phyloP scores from a whole-genome alignment of 495 filamentous ascomycete genomes.

The Aspergillus baeticus region DNA sequence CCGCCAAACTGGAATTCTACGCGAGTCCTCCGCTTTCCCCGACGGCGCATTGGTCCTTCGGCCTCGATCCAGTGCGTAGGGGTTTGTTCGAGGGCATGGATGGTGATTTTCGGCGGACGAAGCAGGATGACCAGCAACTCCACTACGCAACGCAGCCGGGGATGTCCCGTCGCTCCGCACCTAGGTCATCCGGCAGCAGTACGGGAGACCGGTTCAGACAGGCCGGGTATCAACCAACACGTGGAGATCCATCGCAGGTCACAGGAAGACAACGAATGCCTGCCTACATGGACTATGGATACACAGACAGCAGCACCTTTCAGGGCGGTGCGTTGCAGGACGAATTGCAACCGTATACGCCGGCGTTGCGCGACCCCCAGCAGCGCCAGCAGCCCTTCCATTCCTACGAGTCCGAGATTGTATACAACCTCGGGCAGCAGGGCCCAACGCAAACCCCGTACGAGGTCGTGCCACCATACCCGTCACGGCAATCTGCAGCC shows the following conservation, averaged over 20 bases:
- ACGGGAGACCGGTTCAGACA: constrained; percentile 38
- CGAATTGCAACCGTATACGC: constrained; percentile 46
- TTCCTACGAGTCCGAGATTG: constrained; percentile 63
- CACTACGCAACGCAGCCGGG: constrained; percentile 27
- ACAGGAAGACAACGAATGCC: constrained; percentile 33
- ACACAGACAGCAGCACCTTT: constrained; percentile 38
- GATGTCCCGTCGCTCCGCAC: constrained; percentile 23
- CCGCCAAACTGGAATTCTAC: constrained; percentile 61
- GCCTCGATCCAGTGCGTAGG: constrained; percentile 42
- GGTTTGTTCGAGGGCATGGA: constrained; percentile 63
- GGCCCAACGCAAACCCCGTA: constrained; percentile 67
- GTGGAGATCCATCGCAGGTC: constrained; percentile 40
- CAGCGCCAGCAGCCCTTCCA: constrained; percentile 40
- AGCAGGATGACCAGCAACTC: constrained; percentile 65
- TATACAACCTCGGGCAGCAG: constrained; percentile 78
- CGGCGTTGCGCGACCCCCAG: constrained; percentile 36
- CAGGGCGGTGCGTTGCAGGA: constrained; percentile 41
- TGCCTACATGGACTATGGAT: constrained; percentile 43
- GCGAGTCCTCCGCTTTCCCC: constrained; percentile 58
- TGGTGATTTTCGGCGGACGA: constrained; percentile 61
- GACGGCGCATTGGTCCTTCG: constrained; percentile 52
- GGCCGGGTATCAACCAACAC: constrained; percentile 31
- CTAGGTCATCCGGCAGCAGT: constrained; percentile 20
- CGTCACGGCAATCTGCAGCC: constrained; percentile 72
- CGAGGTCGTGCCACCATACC: constrained; percentile 76